Base-by-base conservation (phyloP, 2,329 filamentous ascomycete genomes). In the Colletotrichum sojae region DNA sequence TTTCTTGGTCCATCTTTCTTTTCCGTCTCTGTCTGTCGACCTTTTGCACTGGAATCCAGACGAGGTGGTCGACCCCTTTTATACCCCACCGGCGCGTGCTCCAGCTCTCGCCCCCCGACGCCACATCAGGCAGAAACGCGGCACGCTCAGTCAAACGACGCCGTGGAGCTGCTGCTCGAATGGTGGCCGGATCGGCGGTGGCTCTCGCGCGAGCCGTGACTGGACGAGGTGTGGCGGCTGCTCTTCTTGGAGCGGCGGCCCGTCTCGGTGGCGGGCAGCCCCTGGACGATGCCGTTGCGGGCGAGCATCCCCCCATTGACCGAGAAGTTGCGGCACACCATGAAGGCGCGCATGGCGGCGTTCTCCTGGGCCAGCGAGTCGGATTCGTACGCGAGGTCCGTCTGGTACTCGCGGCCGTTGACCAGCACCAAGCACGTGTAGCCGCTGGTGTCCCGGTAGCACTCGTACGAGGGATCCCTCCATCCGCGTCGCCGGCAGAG, bases 271-370 rank as follows among this genome's bases (percentile, higher is more conserved):
- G 84, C 87, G 15, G 89, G 89, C 45, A 91, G 84, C 57, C 89
- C 89, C 80, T 91, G 89, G 71, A 91, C 89, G 71, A 91, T 90
- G 51, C 89, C 89, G 76, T 91, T 91, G 72, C 89, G 87, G 71
- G 89, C 89, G 72, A 91, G 84, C 94, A 97, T 97, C 78, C 95
- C 95, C 76, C 97, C 94, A 79, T 97, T 98, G 80, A 97, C 93
- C 64, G 94, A 97, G 83, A 98, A 98, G 86, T 97, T 97, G 73
- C 94, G 92, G 86, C 95, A 98, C 74, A 98, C 96, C 90, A 97
- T 95, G 82, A 97, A 98, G 67, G 95, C 95, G 71, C 94, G 92
- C 89, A 97, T 97, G 70, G 95, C 95, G 27, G 95, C 95, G 76
- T 95, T 96, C 81, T 98, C 95, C 78, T 94, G 93, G 54, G 95